Percentiles rank a stretch among this genome's conserved stretches.
Conservation (phyloP, 768 basidiomycete genomes). For the Mycena metata region DNA sequence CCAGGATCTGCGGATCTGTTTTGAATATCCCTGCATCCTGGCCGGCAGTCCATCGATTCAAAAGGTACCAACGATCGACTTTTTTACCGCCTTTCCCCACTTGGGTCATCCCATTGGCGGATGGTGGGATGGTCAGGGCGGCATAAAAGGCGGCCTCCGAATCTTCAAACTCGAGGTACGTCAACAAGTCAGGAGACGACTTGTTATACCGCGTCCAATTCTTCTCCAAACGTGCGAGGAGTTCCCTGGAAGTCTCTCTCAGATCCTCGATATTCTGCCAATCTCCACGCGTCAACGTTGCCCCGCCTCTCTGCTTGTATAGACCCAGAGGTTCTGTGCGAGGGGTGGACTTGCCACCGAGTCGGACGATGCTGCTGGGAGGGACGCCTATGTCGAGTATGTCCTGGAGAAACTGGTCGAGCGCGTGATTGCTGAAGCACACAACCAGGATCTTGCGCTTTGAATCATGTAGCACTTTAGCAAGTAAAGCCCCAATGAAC, state of each 20-base stretch:
- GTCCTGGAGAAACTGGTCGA: conserved; percentile 77
- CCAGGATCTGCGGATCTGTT: conserved; percentile 40
- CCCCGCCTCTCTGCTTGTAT: conserved; percentile 50
- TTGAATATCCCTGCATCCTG: conserved; percentile 59
- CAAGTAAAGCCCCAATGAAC: conserved; percentile 77
- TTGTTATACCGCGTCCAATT: conserved; percentile 41
- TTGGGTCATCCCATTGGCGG: conserved; percentile 58
- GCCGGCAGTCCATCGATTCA: conserved; percentile 63
- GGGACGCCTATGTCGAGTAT: conserved; percentile 73
- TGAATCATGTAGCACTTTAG: conserved; percentile 69
- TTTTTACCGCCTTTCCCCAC: conserved; percentile 57
- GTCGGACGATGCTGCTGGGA: conserved; percentile 61
- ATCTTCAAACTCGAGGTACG: conserved; percentile 67
- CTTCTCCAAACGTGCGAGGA: conserved; percentile 41
- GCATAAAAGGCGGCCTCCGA: conserved; percentile 52
- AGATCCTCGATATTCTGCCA: conserved; percentile 58
- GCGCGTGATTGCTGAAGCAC: conserved; percentile 82
- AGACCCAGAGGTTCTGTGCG: conserved; percentile 62
- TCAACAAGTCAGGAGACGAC: conserved; percentile 52
- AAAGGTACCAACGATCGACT: conserved; percentile 55
- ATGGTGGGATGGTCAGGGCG: conserved; percentile 59
- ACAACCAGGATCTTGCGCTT: conserved; percentile 71
- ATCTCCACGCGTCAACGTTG: conserved; percentile 48
- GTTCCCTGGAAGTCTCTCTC: conserved; percentile 43
- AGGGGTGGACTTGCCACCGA: conserved; percentile 68